Evolutionary conservation across 805 yeast genomes (phyloP).

Genomic region (Zygosaccharomyces bailii): DNA sequence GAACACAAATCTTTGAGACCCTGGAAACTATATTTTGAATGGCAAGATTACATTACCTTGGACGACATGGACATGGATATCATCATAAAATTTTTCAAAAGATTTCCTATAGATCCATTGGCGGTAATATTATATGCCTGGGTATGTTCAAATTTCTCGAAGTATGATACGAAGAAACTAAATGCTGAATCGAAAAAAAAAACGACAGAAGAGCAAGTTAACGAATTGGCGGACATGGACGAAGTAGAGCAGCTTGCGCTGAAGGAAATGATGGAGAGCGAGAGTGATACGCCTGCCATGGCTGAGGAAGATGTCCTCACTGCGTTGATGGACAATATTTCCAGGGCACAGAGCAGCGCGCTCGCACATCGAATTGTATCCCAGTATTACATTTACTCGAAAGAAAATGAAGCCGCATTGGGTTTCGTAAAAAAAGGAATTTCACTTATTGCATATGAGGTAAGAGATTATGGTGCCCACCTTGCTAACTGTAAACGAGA

Average conservation of each 20-base stretch:
- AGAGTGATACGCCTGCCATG: conserved; percentile 25
- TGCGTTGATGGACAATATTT: conserved; percentile 50
- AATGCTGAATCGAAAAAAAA: conserved; percentile 11
- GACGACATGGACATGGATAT: conserved; percentile 46
- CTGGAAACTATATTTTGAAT: conserved; percentile 73
- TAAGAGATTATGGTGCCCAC: conserved; percentile 44
- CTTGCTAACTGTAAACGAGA: conserved; percentile 54
- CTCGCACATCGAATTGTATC: conserved; percentile 66
- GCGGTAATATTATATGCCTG: conserved; percentile 62
- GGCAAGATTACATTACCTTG: conserved; percentile 57
- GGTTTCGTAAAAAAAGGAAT: conserved; percentile 60
- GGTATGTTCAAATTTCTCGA: conserved; percentile 63
- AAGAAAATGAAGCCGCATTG: conserved; percentile 62
- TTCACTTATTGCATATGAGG: conserved; percentile 47
- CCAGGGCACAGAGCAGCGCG: conserved; percentile 45
- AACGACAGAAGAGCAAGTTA: conserved; percentile 11
- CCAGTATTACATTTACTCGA: conserved; percentile 53
- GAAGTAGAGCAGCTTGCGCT: conserved; percentile 22
- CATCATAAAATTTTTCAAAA: conserved; percentile 49
- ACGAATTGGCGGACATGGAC: conserved; percentile 24
- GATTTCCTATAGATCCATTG: conserved; percentile 59
- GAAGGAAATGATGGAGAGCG: conserved; percentile 27
- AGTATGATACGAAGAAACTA: conserved; percentile 42
- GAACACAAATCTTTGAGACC: conserved; percentile 58
- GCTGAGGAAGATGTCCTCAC: conserved; percentile 51